Evolutionary conservation across 83 land plant species (phyloP).

Genomic region (Larix sibirica): DNA sequence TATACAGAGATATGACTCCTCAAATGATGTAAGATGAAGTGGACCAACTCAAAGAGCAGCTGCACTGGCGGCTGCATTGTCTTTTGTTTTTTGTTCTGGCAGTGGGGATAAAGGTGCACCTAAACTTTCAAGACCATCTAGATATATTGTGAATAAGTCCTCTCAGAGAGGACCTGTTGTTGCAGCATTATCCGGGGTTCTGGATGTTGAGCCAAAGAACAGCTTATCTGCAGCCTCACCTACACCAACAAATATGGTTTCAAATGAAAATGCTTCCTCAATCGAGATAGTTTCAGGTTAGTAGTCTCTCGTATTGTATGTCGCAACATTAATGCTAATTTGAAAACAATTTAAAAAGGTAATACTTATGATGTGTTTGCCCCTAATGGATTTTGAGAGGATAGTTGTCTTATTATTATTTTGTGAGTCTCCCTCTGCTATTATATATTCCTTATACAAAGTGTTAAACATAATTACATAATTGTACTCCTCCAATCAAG

Average conservation of each 20-base stretch:
- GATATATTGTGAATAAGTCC: slow-evolving; percentile 27
- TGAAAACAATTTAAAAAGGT: not conserved
- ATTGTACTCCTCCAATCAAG: too few species aligned
- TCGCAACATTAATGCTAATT: slow-evolving; percentile 19
- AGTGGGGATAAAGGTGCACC: too few species aligned
- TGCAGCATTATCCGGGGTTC: too few species aligned
- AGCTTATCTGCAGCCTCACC: slow-evolving; percentile 26
- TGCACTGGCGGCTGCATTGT: slow-evolving; percentile 79
- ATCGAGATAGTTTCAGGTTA: slow-evolving; percentile 41
- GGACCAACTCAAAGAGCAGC: slow-evolving; percentile 85
- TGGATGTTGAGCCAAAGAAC: slow-evolving; percentile 52
- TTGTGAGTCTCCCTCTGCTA: too few species aligned
- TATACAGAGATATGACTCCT: slow-evolving; percentile 15
- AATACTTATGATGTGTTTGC: not conserved
- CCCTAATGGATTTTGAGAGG: not conserved
- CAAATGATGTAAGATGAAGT: slow-evolving; percentile 23
- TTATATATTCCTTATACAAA: too few species aligned
- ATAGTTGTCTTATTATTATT: not conserved
- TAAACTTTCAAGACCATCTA: too few species aligned
- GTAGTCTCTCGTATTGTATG: slow-evolving; percentile 54
- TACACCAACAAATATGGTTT: slow-evolving; percentile 17
- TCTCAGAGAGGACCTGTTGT: slow-evolving; percentile 22
- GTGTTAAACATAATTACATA: too few species aligned
- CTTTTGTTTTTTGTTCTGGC: slow-evolving; percentile 28
- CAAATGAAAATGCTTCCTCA: slow-evolving; percentile 21